These are phyloP conservation scores for Nemania sp. DNA, from an alignment of 2,329 filamentous ascomycete species.

Conservation along the genomic window DNA sequence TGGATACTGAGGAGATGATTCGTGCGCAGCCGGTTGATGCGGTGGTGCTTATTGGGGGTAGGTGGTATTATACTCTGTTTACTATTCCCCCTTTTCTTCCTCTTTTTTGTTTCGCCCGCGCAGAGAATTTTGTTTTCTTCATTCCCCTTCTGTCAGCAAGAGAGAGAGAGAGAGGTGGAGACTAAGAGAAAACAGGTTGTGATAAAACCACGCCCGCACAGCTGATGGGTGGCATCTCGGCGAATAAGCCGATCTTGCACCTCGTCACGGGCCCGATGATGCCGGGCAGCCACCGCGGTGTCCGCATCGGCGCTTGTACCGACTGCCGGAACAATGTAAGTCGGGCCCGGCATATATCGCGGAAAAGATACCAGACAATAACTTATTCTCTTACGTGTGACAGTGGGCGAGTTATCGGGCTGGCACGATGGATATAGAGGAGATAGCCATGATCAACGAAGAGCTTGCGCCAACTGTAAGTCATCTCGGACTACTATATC, in stretches of 20 bases:
- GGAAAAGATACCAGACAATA: background rate
- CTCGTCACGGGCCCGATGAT: conserved; percentile 76
- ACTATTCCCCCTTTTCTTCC: background rate
- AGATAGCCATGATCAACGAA: conserved; percentile 70
- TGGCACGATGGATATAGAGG: conserved; percentile 69
- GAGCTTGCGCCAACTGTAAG: conserved; percentile 71
- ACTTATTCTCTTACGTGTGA: background rate
- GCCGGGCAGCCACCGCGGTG: conserved; percentile 67
- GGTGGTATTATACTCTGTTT: conserved; percentile 21
- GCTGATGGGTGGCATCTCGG: conserved; percentile 74
- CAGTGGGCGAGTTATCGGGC: conserved; percentile 69
- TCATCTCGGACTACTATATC: background rate
- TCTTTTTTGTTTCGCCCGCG: background rate
- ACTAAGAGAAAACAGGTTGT: conserved; percentile 53
- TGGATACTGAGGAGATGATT: conserved; percentile 82
- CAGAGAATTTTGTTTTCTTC: background rate
- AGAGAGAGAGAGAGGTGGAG: no score
- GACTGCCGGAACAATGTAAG: conserved; percentile 68
- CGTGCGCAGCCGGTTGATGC: conserved; percentile 71
- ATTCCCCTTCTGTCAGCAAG: background rate
- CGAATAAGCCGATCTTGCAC: conserved; percentile 71
- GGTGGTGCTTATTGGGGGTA: conserved; percentile 68
- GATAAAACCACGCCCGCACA: conserved; percentile 77
- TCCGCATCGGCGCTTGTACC: conserved; percentile 71
- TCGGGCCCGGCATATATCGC: background rate